A percentile compares a stretch with the other conserved stretches of the same genome.
Evolutionary conservation across 768 basidiomycete genomes (phyloP).

Genomic region (Xanthoconium purpureum): DNA sequence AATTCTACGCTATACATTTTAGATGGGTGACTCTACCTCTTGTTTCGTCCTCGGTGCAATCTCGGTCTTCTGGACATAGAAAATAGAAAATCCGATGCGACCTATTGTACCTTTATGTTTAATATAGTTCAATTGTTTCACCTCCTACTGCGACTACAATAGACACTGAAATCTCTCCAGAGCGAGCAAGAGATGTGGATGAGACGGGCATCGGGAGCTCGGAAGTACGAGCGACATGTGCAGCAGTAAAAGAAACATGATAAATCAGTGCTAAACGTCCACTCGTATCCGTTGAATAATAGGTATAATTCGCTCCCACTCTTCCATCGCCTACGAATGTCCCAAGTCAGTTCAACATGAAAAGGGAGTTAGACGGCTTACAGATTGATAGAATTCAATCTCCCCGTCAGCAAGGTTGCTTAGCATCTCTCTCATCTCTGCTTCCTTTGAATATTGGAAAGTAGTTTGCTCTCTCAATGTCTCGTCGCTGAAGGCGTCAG

Average conservation of each 20-base stretch:
- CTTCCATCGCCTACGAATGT: conserved; percentile 77
- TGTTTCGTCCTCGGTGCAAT: too few species aligned
- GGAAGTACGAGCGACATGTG: conserved; percentile 4
- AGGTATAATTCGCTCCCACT: conserved; percentile 95
- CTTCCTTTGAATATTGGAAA: conserved; percentile 87
- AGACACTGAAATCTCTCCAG: too few species aligned
- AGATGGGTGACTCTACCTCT: too few species aligned
- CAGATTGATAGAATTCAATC: conserved; percentile 90
- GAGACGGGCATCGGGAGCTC: background rate
- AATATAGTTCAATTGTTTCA: too few species aligned
- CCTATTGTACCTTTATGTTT: too few species aligned
- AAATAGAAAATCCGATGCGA: too few species aligned
- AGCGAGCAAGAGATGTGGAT: too few species aligned
- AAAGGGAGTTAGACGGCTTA: conserved; percentile 30
- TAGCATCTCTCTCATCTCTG: conserved; percentile 97
- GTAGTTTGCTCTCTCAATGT: conserved; percentile 86
- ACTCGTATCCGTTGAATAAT: conserved; percentile 92
- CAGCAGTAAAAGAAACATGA: conserved; percentile 16
- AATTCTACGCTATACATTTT: too few species aligned
- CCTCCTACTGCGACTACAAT: too few species aligned
- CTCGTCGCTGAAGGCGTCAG: conserved; percentile 94
- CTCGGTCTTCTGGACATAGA: too few species aligned
- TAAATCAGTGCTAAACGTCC: conserved; percentile 58
- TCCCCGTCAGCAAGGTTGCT: conserved; percentile 88
- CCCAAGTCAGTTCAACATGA: conserved; percentile 3